Base-by-base conservation (phyloP, 1,284 basidiomycete species). In the Phenoliferia sp. region DNA sequence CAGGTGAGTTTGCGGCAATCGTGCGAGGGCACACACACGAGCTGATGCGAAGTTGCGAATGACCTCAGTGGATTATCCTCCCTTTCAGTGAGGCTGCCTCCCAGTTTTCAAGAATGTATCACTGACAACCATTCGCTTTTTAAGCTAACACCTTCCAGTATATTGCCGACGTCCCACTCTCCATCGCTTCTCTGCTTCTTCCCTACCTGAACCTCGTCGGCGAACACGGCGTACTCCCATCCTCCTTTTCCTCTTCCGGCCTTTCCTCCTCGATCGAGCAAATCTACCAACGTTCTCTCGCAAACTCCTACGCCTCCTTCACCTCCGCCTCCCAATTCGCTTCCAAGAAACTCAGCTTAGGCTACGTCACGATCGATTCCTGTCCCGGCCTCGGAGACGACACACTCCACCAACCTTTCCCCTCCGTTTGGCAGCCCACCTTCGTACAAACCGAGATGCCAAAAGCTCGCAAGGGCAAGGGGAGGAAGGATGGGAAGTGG, bases 301-400 rank as follows among this genome's bases (percentile, higher is more conserved):
- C 33, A 26, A 29, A 50, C 26, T 4, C 59, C 3, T 58, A 33
- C 35, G 22, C 58, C 26, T 3, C 62, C 9, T 54, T 36, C 29
- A 28, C 35, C 0, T 31, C 26, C 58, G 59, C 44, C 31, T 3
- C 28, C 31, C 39, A 44, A 22, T 33, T 32, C 35, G n/a, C n/a
- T n/a, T n/a, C n/a, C n/a, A 44, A 10, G 35, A 39, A 60, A 31
- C 61, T 48, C 15, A 69, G 72, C 2, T 61, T 69, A 26, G 75
- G 75, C 1, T 75, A 76, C 62, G 75, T 76, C 3, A 76, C 77
- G 48, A 63, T 67, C 39, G 77, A 78, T 48, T 55, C 62, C 10
- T 76, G 75, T 56, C 65, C 73, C 4, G 69, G 65, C 7, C 33
- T 65, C 16, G 77, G 77, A 2, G 77, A 78, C 66, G 77, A 78